These are phyloP conservation scores for Chamaecrista fasciculata DNA, from an alignment of 306 rosid species.

Conservation along the genomic window DNA sequence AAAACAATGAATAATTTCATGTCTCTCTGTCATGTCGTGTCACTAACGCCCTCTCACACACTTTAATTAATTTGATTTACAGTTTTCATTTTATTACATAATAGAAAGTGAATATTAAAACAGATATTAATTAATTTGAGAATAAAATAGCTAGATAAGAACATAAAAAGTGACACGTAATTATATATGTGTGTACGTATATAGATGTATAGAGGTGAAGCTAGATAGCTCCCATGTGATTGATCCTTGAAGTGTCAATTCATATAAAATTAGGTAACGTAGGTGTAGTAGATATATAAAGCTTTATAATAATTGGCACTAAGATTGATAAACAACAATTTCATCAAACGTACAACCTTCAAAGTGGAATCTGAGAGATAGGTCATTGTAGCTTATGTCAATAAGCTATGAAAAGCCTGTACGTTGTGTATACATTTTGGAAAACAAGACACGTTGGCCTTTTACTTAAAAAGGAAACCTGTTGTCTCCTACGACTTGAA, in stretches of 20 bases:
- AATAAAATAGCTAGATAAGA: no score
- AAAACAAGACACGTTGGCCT: neutral
- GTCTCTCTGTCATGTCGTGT: no score
- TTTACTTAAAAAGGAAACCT: neutral
- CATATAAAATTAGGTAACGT: neutral
- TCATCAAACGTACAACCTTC: neutral
- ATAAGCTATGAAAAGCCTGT: neutral
- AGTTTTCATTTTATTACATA: no score
- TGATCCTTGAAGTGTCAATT: neutral
- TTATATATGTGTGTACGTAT: no score
- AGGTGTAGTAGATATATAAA: neutral
- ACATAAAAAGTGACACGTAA: no score
- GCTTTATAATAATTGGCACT: neutral
- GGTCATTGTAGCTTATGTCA: neutral
- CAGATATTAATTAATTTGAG: no score
- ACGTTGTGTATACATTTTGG: neutral
- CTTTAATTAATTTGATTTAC: no score
- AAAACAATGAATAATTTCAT: constrained; percentile 30
- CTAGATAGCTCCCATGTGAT: no score
- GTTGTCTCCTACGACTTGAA: neutral
- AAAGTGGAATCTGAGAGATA: neutral
- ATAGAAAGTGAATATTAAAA: no score
- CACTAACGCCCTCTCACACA: neutral
- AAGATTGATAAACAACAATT: neutral
- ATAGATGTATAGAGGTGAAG: no score